Evolutionary conservation across 148 eudicot species (phyloP).

Genomic region (Fagopyrum homotropicum): DNA sequence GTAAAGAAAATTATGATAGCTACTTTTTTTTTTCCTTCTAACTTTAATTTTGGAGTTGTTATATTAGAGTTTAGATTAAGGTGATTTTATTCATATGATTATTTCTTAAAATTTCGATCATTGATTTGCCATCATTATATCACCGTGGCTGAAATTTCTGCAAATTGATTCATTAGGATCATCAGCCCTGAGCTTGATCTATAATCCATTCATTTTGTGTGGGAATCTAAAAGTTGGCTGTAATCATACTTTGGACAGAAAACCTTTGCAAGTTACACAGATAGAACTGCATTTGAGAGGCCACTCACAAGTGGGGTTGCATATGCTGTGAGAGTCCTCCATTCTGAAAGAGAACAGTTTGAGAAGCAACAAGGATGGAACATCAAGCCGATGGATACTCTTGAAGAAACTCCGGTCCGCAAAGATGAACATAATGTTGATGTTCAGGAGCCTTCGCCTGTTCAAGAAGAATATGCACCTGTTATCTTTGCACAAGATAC

Average conservation of each 20-base stretch:
- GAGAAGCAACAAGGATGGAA: conserved; percentile 88
- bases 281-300: conserved; percentile 92
- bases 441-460: conserved; percentile 63
- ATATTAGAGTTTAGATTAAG: too few species aligned
- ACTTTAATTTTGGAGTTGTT: neutral
- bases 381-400: conserved; percentile 71
- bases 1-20: too few species aligned
- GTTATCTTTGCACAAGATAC: conserved; percentile 97
- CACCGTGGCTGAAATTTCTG: neutral
- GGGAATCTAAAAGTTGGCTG: neutral
- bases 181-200: neutral
- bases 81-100: neutral
- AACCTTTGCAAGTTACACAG: conserved; percentile 81
- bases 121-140: neutral
- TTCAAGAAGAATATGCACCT: conserved; percentile 92
- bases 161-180: neutral
- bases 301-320: conserved; percentile 97
- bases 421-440: conserved; percentile 59
- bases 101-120: neutral
- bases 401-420: conserved; percentile 63
- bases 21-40: neutral
- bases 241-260: conserved; percentile 31
- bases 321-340: conserved; percentile 93
- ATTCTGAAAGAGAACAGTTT: conserved; percentile 77
- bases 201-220: neutral